Base-by-base conservation (phyloP, 2,329 filamentous ascomycete species). In the Ophiostoma himal-ulmi region DNA sequence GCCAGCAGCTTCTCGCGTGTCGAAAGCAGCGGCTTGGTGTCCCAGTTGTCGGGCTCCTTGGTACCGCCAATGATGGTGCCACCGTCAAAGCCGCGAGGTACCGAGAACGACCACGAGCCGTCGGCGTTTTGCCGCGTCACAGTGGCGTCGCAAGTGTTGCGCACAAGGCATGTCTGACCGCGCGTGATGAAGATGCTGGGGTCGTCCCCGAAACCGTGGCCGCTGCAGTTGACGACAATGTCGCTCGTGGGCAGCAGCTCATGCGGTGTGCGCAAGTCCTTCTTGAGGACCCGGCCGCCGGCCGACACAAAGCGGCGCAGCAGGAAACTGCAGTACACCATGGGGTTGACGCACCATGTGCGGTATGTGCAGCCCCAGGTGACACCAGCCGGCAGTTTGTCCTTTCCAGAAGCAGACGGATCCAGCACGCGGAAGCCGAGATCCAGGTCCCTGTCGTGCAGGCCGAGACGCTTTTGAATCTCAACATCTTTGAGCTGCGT, bases 41-140 rank as follows among this genome's bases (percentile, higher is more conserved):
- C 80, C 84, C 85, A 88, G 76, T 89, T 80, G 70, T 84, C 78
- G 0, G 83, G 81, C 75, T 90, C 84, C 76, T 89, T 90, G 11
- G 88, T 91, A 0, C 88, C 88, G 5, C 88, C 89, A 26, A 91
- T 84, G 54, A 91, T 81, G 0, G 88, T 90, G 2, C 88, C 88
- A 3, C 88, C 88, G 44, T 85, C 81, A 36, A 88, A 84, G 10
- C 83, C 84, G 2, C 89, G 83, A 0, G 88, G 87, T 6, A 91
- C 85, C 65, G 83, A 83, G 73, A 90, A 90, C 0, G 83, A 83
- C 86, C 87, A 89, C 10, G 81, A 83, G 0, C 88, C 88, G 75
- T 90, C 87, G 0, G 81, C 81, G 74, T 87, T 85, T 74, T 91
- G 87, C 36, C 85, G 82, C 2, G 89, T 91, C 26, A 91, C 76